A percentile compares a stretch with the other conserved stretches of the same genome.
phyloP scores from a whole-genome alignment of 331 rosid species.

The Arachis monticola region DNA sequence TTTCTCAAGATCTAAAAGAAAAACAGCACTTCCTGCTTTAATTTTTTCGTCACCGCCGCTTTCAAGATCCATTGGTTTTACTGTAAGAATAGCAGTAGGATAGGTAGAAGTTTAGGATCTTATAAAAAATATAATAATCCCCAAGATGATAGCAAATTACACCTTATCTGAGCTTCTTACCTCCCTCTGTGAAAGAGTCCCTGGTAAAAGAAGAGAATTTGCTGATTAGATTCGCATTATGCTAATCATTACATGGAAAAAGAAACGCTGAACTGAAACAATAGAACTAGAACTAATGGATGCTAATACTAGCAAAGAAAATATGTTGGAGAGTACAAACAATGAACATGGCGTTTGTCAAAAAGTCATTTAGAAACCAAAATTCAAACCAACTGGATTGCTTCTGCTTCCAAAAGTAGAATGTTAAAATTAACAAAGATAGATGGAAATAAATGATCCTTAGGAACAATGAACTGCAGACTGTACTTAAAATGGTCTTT shows the following conservation, averaged over 20 bases:
- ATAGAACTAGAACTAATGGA: not conserved
- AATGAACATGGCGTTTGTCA: conserved; percentile 3
- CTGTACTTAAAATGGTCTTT: too few relatives aligned
- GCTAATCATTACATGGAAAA: not conserved
- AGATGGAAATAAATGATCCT: not conserved
- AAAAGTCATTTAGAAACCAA: conserved; percentile 16
- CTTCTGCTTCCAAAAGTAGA: not conserved
- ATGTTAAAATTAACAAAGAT: not conserved
- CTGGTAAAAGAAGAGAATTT: conserved; percentile 43
- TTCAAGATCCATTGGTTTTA: conserved; percentile 52
- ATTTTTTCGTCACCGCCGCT: conserved; percentile 41
- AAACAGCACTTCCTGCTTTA: conserved; percentile 69
- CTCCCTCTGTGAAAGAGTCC: conserved; percentile 29
- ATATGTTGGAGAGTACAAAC: conserved; percentile 1
- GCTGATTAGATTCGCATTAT: conserved; percentile 22
- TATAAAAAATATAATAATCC: not conserved
- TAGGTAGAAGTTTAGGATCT: conserved; percentile 19
- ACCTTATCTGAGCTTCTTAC: conserved; percentile 42
- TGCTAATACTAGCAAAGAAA: not conserved
- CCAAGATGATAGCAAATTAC: conserved; percentile 17
- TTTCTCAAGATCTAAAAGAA: conserved; percentile 77
- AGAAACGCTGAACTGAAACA: not conserved
- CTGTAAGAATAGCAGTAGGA: conserved; percentile 36
- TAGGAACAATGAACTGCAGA: too few relatives aligned
- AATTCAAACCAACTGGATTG: conserved; percentile 7